These are phyloP conservation scores for Aulographum hederae DNA, from an alignment of 2,329 filamentous ascomycete species.

Conservation along the genomic window DNA sequence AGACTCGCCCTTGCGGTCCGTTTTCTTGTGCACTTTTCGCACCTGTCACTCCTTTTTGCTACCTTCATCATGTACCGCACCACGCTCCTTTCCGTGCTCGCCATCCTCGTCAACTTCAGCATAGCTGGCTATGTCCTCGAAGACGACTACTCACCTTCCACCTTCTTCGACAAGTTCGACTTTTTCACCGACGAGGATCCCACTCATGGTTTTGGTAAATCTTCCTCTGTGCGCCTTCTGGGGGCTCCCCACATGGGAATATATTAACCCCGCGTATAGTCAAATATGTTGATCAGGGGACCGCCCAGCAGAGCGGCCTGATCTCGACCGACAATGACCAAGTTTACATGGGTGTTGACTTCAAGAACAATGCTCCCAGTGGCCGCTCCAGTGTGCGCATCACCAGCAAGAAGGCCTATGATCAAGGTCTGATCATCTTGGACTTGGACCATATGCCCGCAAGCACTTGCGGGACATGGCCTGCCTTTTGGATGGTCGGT, in stretches of 20 bases:
- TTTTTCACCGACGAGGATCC: slow-evolving; percentile 25
- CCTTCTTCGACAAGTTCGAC: slow-evolving; percentile 26
- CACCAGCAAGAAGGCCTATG: slow-evolving; percentile 26
- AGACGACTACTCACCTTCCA: slow-evolving; percentile 19
- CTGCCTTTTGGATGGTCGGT: slow-evolving; percentile 25
- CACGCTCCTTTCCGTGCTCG: background rate
- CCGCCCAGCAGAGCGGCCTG: slow-evolving; percentile 20
- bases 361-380: slow-evolving; percentile 14
- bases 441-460: slow-evolving; percentile 34
- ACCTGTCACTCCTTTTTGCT: too few relatives aligned
- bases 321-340: slow-evolving; percentile 18
- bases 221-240: too few relatives aligned
- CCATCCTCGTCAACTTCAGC: slow-evolving; percentile 1
- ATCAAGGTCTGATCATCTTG: slow-evolving; percentile 27
- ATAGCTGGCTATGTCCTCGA: slow-evolving; percentile 14
- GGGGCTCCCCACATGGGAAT: too few relatives aligned
- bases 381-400: slow-evolving; percentile 29
- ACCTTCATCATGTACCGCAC: background rate
- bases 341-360: slow-evolving; percentile 29
- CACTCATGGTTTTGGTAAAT: slow-evolving; percentile 17
- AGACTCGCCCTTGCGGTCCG: too few relatives aligned
- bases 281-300: slow-evolving; percentile 20
- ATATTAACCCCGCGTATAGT: too few relatives aligned
- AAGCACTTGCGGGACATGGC: slow-evolving; percentile 31
- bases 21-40: too few relatives aligned